Evolutionary conservation across 768 basidiomycete species (phyloP), one percentile per base, ranked within the genome.

Genomic region (Rhizopogon salebrosus): DNA sequence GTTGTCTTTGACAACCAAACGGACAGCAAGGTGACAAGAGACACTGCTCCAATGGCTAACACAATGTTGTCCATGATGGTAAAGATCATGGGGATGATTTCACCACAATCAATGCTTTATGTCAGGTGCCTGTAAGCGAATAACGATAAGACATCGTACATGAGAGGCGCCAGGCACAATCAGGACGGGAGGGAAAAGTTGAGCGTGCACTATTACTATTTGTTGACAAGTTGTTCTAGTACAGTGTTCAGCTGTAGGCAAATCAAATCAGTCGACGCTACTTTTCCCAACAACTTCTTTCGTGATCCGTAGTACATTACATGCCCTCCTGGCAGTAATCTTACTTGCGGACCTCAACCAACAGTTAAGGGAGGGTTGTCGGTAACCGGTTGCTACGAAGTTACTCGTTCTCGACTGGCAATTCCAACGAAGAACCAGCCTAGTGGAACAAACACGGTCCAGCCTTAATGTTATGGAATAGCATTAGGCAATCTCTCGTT

Each of bases 311-410:
- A 8, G 9, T 29, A 29, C 27, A 29, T 7, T 29, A 31, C 10
- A 31, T 1, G 31, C 31, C 80, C n/a, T 53, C 58, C 14, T 62
- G 66, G 10, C 27, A 27, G 27, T 34, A 13, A 1, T 74, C n/a
- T n/a, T n/a, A n/a, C n/a, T n/a, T n/a, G n/a, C n/a, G n/a, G n/a
- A n/a, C 73, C 14, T 60, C 54, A 29, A 64, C 64, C 6, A 80
- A 65, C 6, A 81, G 60, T 6, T 64, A 50, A 1, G 78, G 75
- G 11, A 81, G 68, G 31, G 79, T 75, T 20, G 70, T 71, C 2
- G 75, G 71, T 72, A 78, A 72, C 52, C 79, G 51, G 16, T 73
- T 76, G 1, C 75, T 66, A 48, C 63, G 74, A 62, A 79, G 54
- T 35, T 61, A 67, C 51, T 70, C 61, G 53, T 79, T 71, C 77